A percentile compares a stretch with the other conserved stretches of the same genome.
These are phyloP conservation scores for Aspergillus tamarii DNA, from an alignment of 2,329 filamentous ascomycete species.

Conservation along the genomic window DNA sequence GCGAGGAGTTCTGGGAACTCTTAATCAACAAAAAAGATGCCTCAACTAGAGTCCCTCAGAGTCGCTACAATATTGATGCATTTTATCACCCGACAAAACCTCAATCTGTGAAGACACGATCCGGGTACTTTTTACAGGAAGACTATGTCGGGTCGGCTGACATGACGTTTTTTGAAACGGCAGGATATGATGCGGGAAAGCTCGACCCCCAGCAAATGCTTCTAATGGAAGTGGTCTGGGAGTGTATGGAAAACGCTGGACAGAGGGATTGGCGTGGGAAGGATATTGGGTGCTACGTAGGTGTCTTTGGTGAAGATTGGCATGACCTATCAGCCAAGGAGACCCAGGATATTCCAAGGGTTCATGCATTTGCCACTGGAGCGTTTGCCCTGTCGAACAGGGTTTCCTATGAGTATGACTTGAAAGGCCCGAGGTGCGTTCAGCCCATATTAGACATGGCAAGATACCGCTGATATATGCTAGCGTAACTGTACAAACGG, in stretches of 20 bases:
- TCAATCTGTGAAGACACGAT: constrained; percentile 5
- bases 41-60: constrained; percentile 24
- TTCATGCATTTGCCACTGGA: constrained; percentile 13
- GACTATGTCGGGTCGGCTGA: constrained; percentile 34
- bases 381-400: constrained; percentile 29
- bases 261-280: constrained; percentile 32
- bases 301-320: constrained; percentile 32
- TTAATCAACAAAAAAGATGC: constrained; percentile 25
- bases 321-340: constrained; percentile 24
- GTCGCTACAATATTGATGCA: constrained; percentile 28
- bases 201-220: constrained; percentile 39
- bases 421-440: not conserved
- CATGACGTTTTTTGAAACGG: constrained; percentile 12
- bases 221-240: constrained; percentile 36
- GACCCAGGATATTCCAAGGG: constrained; percentile 17
- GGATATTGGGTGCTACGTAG: constrained; percentile 33
- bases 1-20: constrained; percentile 27
- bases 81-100: constrained; percentile 23
- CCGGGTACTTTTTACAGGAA: constrained; percentile 35
- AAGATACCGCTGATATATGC: no score
- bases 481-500: constrained; percentile 36
- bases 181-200: constrained; percentile 23
- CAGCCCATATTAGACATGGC: not conserved
- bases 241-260: constrained; percentile 37
- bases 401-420: constrained; percentile 21